phyloP scores from a whole-genome alignment of 805 yeast genomes.

The Sugiyamaella chiloensis region DNA sequence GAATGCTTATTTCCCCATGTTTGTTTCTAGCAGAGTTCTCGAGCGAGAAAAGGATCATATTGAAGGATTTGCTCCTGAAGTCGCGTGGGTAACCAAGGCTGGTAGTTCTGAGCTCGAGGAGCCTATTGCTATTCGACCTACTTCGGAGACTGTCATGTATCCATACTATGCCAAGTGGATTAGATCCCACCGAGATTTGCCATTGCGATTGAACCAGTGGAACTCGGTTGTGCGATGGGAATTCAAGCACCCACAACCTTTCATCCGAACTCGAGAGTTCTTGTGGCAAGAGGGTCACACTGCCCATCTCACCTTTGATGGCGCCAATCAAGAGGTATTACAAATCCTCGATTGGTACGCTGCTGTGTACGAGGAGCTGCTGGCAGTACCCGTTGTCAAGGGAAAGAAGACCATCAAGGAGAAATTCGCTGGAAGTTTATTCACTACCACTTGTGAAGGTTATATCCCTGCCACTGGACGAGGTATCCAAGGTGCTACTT shows the following conservation, averaged over 20 bases:
- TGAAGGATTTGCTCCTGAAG: conserved; percentile 99
- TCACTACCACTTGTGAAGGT: conserved; percentile 95
- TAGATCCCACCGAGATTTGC: conserved; percentile 96
- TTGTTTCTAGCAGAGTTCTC: conserved; percentile 85
- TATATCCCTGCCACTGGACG: conserved; percentile 98
- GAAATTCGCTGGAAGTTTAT: conserved; percentile 96
- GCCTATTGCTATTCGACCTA: conserved; percentile 98
- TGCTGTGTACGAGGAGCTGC: conserved; percentile 79
- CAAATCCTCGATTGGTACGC: conserved; percentile 85
- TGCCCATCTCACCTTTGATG: conserved; percentile 82
- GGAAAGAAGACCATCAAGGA: conserved; percentile 97
- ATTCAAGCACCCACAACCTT: conserved; percentile 99
- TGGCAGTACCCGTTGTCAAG: conserved; percentile 95
- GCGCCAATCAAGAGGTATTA: conserved; percentile 77
- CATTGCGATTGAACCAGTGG: conserved; percentile 97
- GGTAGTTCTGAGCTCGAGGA: conserved; percentile 93
- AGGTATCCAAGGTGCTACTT: conserved; percentile 99
- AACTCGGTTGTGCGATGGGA: conserved; percentile 99
- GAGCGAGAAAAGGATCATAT: conserved; percentile 98
- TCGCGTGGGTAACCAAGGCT: conserved; percentile 98
- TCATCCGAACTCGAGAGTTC: conserved; percentile 97
- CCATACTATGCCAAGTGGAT: conserved; percentile 99
- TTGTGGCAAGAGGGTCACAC: conserved; percentile 99
- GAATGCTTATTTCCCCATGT: conserved; percentile 98
- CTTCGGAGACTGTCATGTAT: conserved; percentile 99